phyloP scores from a whole-genome alignment of 2,329 filamentous ascomycete genomes.

The Sarocladium brachiariae region DNA sequence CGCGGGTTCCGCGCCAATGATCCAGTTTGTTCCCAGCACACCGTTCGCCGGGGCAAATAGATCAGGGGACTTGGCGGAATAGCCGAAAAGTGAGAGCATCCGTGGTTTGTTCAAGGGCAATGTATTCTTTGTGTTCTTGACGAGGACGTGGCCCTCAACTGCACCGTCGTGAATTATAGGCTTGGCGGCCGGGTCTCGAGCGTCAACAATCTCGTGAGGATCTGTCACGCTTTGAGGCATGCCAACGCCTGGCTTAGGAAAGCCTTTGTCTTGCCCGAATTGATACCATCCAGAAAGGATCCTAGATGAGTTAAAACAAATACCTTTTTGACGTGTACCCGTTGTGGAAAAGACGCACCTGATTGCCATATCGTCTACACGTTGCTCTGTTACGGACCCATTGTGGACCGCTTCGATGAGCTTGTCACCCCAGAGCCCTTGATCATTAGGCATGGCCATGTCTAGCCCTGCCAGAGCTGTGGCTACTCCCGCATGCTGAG shows the following conservation, averaged over 20 bases:
- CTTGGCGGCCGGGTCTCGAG: slow-evolving; percentile 37
- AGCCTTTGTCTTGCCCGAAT: slow-evolving; percentile 39
- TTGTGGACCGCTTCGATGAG: slow-evolving; percentile 41
- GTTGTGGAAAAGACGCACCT: background rate
- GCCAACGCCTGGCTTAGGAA: slow-evolving; percentile 46
- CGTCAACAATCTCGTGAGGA: slow-evolving; percentile 48
- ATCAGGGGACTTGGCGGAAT: slow-evolving; percentile 45
- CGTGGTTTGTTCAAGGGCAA: slow-evolving; percentile 46
- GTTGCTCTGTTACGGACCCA: slow-evolving; percentile 32
- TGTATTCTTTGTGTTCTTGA: slow-evolving; percentile 52
- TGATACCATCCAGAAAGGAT: slow-evolving; percentile 48
- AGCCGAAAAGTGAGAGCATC: slow-evolving; percentile 54
- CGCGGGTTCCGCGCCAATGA: slow-evolving; percentile 49
- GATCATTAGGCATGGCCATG: slow-evolving; percentile 24
- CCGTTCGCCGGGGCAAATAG: slow-evolving; percentile 30
- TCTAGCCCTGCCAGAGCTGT: slow-evolving; percentile 18
- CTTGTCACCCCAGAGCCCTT: slow-evolving; percentile 37
- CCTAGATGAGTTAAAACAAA: slow-evolving; percentile 31
- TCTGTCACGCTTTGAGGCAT: slow-evolving; percentile 41
- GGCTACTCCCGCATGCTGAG: slow-evolving; percentile 21
- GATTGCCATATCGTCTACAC: slow-evolving; percentile 38
- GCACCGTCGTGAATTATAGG: slow-evolving; percentile 43
- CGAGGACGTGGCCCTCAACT: slow-evolving; percentile 55
- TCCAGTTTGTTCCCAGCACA: slow-evolving; percentile 25
- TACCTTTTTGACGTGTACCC: background rate